These are phyloP conservation scores for Coemansia sp. DNA, from an alignment of 192 early-diverging fungal genomes.

Conservation along the genomic window DNA sequence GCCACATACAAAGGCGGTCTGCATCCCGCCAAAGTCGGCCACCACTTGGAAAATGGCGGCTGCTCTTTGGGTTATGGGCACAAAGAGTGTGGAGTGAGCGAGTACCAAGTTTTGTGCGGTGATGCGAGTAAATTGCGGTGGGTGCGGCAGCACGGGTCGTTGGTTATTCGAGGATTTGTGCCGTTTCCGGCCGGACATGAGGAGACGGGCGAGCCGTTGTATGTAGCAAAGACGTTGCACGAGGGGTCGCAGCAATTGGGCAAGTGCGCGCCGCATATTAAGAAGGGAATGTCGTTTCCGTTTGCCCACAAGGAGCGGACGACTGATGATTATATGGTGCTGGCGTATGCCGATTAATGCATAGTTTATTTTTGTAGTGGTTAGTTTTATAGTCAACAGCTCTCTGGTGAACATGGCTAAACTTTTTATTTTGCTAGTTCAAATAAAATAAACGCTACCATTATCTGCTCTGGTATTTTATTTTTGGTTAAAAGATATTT, in stretches of 20 bases:
- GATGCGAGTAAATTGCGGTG: slow-evolving; percentile 58
- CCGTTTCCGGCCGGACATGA: slow-evolving; percentile 49
- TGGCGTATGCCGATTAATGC: slow-evolving; percentile 36
- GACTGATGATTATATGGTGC: slow-evolving; percentile 46
- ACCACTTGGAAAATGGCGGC: slow-evolving; percentile 52
- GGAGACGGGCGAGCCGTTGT: slow-evolving; percentile 50
- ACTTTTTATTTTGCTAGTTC: too few species aligned
- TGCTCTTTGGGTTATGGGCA: slow-evolving; percentile 57
- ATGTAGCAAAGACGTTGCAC: slow-evolving; percentile 49
- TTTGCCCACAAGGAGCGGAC: slow-evolving; percentile 51
- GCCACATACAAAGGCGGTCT: slow-evolving; percentile 56
- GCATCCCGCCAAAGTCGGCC: slow-evolving; percentile 54
- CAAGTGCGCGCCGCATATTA: slow-evolving; percentile 54
- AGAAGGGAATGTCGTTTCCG: slow-evolving; percentile 52
- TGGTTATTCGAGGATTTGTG: slow-evolving; percentile 43
- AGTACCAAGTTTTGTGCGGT: slow-evolving; percentile 65
- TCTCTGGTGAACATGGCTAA: too few species aligned
- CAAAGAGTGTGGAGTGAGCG: slow-evolving; percentile 52
- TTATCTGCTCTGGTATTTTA: too few species aligned
- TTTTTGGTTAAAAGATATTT: too few species aligned
- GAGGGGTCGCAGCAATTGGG: slow-evolving; percentile 56
- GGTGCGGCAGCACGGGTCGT: slow-evolving; percentile 48
- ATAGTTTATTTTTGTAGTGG: too few species aligned
- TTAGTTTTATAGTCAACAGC: too few species aligned
- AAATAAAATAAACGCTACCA: too few species aligned